Conservation (phyloP, 257 asterid species). For the Lycium barbarum region DNA sequence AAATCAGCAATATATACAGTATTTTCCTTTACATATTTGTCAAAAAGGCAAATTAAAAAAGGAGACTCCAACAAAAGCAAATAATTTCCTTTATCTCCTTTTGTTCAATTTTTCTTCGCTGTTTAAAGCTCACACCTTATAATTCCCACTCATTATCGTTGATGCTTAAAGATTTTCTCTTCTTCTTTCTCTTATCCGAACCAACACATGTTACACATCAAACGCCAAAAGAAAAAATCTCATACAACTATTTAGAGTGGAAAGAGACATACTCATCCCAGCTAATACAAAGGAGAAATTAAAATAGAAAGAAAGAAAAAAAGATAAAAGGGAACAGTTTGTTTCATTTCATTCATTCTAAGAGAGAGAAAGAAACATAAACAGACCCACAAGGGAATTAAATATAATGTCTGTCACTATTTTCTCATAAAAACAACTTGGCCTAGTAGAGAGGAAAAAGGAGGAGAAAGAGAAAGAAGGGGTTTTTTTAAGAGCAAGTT, state of each 20-base stretch:
- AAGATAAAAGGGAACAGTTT: slow-evolving; percentile 9
- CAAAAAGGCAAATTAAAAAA: slow-evolving; percentile 39
- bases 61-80: slow-evolving; percentile 40
- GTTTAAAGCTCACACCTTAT: slow-evolving; percentile 83
- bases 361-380: slow-evolving; percentile 25
- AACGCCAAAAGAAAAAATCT: slow-evolving; percentile 29
- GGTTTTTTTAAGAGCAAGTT: slow-evolving; percentile 6
- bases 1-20: slow-evolving; percentile 13
- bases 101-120: slow-evolving; percentile 41
- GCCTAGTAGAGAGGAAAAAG: slow-evolving; percentile 27
- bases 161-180: slow-evolving; percentile 83
- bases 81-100: slow-evolving; percentile 42
- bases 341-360: slow-evolving; percentile 24
- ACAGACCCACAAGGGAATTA: slow-evolving; percentile 42
- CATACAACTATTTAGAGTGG: slow-evolving; percentile 17
- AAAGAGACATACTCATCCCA: slow-evolving; percentile 48
- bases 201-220: slow-evolving; percentile 30
- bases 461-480: neutral
- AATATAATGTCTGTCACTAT: slow-evolving; percentile 34
- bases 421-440: slow-evolving; percentile 24
- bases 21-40: slow-evolving; percentile 44
- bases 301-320: neutral
- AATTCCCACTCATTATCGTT: slow-evolving; percentile 97
- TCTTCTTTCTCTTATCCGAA: slow-evolving; percentile 39
- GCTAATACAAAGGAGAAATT: slow-evolving; percentile 37